Evolutionary conservation across 139 green algal genomes (phyloP), one percentile per base, ranked within the genome.

Genomic region (Picochlorum sp.): DNA sequence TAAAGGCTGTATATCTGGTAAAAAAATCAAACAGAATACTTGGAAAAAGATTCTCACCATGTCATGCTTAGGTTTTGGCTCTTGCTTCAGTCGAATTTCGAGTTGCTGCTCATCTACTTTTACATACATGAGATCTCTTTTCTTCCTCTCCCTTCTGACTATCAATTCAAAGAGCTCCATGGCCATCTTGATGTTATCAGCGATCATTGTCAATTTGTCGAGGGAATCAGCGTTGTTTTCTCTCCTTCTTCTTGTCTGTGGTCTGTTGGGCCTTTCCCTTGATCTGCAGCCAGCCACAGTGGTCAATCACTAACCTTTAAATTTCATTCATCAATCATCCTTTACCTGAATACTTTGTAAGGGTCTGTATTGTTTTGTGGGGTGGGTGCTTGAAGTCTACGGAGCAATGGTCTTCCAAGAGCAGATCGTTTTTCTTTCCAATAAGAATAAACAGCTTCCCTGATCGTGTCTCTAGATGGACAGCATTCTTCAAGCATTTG

Each of bases 341-440:
- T 88, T 9, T 21, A 54, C 85, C 91, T 91, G 77, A 98, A 98
- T 14, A 95, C 88, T 63, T 93, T 93, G 77, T 87, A 95, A 0
- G 92, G 92, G 74, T 98, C 95, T 7, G 77, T 86, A 68, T 98
- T 90, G 49, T 68, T 88, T 51, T 81, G 54, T 14, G 81, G 71
- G 0, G 89, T 91, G n/a, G 83, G 77, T 18, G 90, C 85, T 69
- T 86, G 78, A 74, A 95, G 75, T 15, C 86, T 77, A 11, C 92
- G 76, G 74, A 98, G 69, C n/a, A 96, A 69, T 2, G 92, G 92
- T 63, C 85, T 90, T 15, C 78, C 73, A 63, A 60, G 75, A n/a
- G 50, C 66, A 69, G 83, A 75, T 20, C 92, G 82, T 81, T 96
- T 96, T 7, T 57, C 56, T 45, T 73, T 52, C 92, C 92, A 98